Evolutionary conservation across 768 basidiomycete genomes (phyloP), one percentile per base, ranked within the genome.

Genomic region (Tricholoma flavovirens): DNA sequence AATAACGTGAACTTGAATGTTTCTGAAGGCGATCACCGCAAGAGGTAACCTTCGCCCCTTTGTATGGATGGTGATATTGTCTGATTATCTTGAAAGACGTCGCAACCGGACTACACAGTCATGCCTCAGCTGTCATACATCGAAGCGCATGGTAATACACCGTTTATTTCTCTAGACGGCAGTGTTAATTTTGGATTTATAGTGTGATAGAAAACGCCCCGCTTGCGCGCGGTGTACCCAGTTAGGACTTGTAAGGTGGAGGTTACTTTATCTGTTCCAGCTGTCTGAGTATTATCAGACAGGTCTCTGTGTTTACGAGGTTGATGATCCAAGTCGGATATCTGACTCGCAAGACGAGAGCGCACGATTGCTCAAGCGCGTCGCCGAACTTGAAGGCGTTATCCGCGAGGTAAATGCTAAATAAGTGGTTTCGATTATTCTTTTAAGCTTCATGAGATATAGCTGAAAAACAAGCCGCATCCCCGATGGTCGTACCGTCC

Each of bases 331-430:
- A 22, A 81, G 69, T 57, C 80, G 83, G 67, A 76, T 81, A 64
- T 73, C 71, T 11, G 77, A 78, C 50, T 63, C 69, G 9, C 79
- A 81, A 57, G 86, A 86, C 56, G 89, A 91, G 66, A 77, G 77
- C 43, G 77, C 82, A 32, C 78, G 84, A 35, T 75, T 92, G 19
- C 78, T 88, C 53, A 82, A 83, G 58, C 82, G 90, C 46, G 86
- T 92, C 21, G 88, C 88, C 24, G 90, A 93, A 63, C 77, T 93
- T 0, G 90, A 93, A 69, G 85, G 87, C 51, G 87, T 91, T 35
- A 86, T 92, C 58, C 82, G 90, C n/a, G 88, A 88, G 76, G 86
- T 84, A 63, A 56, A 68, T 64, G 19, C 30, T 45, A 38, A 52
- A 11, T 42, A 22, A 19, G 36, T 15, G 8, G 8, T 30, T 4